Evolutionary conservation across 75 land plant species (phyloP).

Genomic region (Picea sitchensis): DNA sequence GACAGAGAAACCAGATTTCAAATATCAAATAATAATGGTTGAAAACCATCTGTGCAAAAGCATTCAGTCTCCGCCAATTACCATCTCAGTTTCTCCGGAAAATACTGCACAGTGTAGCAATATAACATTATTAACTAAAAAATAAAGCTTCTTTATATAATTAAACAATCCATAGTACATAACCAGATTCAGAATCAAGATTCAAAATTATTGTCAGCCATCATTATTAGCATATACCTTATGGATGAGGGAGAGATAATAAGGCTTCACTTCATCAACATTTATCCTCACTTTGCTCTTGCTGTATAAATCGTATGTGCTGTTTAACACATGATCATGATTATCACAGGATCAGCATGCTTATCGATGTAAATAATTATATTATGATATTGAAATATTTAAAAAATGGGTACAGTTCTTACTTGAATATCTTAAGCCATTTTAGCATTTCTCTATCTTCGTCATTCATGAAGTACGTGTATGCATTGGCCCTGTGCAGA

Average conservation of each 20-base stretch:
- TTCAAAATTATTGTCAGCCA: not conserved
- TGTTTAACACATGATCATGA: slow-evolving; percentile 9
- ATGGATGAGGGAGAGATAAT: slow-evolving; percentile 66
- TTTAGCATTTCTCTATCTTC: slow-evolving; percentile 61
- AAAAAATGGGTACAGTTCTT: not conserved
- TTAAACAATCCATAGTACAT: not conserved
- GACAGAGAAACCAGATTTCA: no score
- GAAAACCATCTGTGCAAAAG: no score
- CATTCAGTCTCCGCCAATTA: slow-evolving; percentile 10
- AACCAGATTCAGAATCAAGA: not conserved
- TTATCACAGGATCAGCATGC: not conserved
- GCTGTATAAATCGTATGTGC: slow-evolving; percentile 87
- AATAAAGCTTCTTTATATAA: not conserved
- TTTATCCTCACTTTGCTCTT: slow-evolving; percentile 76
- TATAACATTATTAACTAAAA: not conserved
- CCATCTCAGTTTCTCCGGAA: slow-evolving; percentile 48
- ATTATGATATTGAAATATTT: not conserved
- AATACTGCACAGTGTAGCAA: slow-evolving; percentile 35
- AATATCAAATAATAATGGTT: no score
- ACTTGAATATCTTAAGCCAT: slow-evolving; percentile 84
- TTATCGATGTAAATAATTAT: not conserved
- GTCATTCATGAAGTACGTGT: slow-evolving; percentile 65
- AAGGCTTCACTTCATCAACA: slow-evolving; percentile 78
- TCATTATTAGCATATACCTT: slow-evolving; percentile 39
- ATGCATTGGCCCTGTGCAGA: slow-evolving; percentile 63